Evolutionary conservation across 2,329 filamentous ascomycete genomes (phyloP).

Genomic region (Phoma sp.): DNA sequence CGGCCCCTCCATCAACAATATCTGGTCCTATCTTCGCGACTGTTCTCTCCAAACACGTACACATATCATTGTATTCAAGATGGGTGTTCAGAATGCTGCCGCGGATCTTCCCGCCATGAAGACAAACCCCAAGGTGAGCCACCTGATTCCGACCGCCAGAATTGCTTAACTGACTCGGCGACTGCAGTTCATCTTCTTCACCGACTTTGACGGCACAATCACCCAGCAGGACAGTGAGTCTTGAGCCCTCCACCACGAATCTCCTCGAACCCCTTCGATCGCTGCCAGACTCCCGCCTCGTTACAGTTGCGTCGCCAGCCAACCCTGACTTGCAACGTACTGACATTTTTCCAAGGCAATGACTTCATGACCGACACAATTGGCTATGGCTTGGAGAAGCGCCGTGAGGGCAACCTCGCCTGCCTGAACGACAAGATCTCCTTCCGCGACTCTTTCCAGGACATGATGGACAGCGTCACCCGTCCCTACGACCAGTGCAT

Average conservation of each 20-base stretch:
- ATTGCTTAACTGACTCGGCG: constrained; percentile 19
- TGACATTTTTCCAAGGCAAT: constrained; percentile 58
- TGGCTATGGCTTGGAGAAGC: constrained; percentile 76
- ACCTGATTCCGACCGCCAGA: constrained; percentile 1
- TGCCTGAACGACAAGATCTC: constrained; percentile 73
- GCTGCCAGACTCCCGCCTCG: constrained; percentile 1
- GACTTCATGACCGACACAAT: constrained; percentile 85
- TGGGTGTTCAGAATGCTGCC: constrained; percentile 42
- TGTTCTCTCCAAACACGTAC: constrained; percentile 5
- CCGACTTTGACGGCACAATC: constrained; percentile 97
- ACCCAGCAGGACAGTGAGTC: constrained; percentile 71
- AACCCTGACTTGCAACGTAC: constrained; percentile 3
- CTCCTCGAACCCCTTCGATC: not conserved
- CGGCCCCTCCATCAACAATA: constrained; percentile 15
- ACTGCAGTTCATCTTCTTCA: constrained; percentile 88
- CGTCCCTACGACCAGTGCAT: constrained; percentile 84
- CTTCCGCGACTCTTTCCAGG: constrained; percentile 84
- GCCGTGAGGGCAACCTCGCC: constrained; percentile 74
- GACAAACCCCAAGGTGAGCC: constrained; percentile 63
- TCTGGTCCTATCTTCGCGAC: constrained; percentile 1
- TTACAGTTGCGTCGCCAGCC: constrained; percentile 19
- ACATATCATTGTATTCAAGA: constrained; percentile 23
- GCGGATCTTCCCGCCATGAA: constrained; percentile 54
- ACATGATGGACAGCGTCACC: constrained; percentile 89
- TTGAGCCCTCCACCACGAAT: constrained; percentile 10